A percentile compares a stretch with the other conserved stretches of the same genome.
phyloP scores from a whole-genome alignment of 345 rosid species.

The Eucalyptus pauciflora region DNA sequence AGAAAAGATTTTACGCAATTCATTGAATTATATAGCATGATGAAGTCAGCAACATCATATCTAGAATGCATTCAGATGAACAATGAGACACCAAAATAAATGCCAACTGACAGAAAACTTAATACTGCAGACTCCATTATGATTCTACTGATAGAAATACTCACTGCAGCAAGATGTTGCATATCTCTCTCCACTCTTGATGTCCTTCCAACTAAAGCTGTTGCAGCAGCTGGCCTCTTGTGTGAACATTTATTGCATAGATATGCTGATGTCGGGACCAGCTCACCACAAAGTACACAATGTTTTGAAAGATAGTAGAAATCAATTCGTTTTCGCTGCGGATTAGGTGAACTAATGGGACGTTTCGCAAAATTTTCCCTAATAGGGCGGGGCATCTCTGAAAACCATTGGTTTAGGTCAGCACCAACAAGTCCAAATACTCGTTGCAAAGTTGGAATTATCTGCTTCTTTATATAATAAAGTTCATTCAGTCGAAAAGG shows the following conservation, averaged over 20 bases:
- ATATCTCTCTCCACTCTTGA: conserved; percentile 79
- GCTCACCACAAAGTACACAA: conserved; percentile 77
- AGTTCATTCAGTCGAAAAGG: conserved; percentile 73
- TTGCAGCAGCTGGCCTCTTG: conserved; percentile 38
- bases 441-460: conserved; percentile 85
- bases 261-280: conserved; percentile 60
- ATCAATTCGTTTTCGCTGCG: conserved; percentile 63
- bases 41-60: background rate
- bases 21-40: background rate
- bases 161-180: conserved; percentile 80
- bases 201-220: conserved; percentile 64
- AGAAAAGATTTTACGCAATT: background rate
- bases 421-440: conserved; percentile 87
- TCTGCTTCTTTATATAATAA: conserved; percentile 89
- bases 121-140: background rate
- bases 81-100: background rate
- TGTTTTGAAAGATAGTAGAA: conserved; percentile 80
- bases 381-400: conserved; percentile 76
- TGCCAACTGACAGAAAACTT: background rate
- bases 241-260: conserved; percentile 55
- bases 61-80: background rate
- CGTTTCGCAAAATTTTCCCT: conserved; percentile 57
- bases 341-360: conserved; percentile 25
- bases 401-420: conserved; percentile 72
- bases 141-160: background rate